These are phyloP conservation scores for Oenanthe javanica DNA, from an alignment of 140 eudicot species.

Conservation along the genomic window DNA sequence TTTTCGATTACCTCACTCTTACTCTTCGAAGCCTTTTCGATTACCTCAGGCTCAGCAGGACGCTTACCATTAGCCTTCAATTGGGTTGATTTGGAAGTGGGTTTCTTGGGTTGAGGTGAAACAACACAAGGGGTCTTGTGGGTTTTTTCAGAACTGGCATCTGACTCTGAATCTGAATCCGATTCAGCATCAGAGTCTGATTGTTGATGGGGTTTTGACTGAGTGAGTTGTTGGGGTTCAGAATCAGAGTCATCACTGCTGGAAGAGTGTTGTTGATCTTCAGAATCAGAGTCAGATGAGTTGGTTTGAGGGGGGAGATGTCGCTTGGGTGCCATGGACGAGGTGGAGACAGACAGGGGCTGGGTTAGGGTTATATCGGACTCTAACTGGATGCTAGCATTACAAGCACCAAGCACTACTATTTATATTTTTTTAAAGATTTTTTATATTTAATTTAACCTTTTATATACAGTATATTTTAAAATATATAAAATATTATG, in stretches of 20 bases:
- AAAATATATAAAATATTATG: no score
- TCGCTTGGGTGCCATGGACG: not conserved
- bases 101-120: not conserved
- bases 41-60: conserved; percentile 16
- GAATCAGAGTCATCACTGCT: not conserved
- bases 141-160: not conserved
- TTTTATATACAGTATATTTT: no score
- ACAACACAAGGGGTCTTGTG: conserved; percentile 12
- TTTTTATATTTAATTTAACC: no score
- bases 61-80: conserved; percentile 31
- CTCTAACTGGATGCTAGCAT: no score
- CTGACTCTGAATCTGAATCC: not conserved
- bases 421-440: no score
- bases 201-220: not conserved
- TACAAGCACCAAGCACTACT: no score
- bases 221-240: not conserved
- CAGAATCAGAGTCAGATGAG: not conserved
- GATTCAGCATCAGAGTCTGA: not conserved
- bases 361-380: no score
- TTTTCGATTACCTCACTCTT: not conserved
- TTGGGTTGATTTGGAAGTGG: conserved; percentile 11
- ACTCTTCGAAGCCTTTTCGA: not conserved
- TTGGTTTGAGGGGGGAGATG: not conserved
- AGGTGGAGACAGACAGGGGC: no score
- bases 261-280: not conserved